These are phyloP conservation scores for Leccinum rimulosum DNA, from an alignment of 768 basidiomycete genomes.

Conservation along the genomic window DNA sequence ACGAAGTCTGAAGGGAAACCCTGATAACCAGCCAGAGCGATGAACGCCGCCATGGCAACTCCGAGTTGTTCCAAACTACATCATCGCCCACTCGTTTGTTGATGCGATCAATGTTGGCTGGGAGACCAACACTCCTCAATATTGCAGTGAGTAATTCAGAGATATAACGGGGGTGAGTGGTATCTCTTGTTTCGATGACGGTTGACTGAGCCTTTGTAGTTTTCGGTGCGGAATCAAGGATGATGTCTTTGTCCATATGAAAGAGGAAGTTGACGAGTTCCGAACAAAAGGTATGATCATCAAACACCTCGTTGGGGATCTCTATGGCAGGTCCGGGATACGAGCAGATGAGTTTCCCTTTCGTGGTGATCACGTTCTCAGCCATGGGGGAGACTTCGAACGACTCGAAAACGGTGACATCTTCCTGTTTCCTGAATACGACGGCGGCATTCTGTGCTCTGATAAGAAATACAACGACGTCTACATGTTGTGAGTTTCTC, in stretches of 20 bases:
- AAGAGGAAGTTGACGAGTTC: conserved; percentile 38
- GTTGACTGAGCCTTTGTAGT: not conserved
- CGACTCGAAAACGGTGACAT: conserved; percentile 27
- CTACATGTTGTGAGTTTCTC: conserved; percentile 20
- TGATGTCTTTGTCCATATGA: conserved; percentile 27
- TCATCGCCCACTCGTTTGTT: conserved; percentile 42
- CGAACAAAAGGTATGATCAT: conserved; percentile 22
- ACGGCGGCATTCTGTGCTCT: not conserved
- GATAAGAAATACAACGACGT: conserved; percentile 21
- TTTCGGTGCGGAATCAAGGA: conserved; percentile 32
- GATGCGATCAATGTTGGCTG: conserved; percentile 24
- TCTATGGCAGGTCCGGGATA: not conserved
- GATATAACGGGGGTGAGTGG: not conserved
- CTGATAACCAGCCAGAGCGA: conserved; percentile 48
- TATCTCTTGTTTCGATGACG: not conserved
- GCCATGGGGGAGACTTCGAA: conserved; percentile 42
- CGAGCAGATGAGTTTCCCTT: not conserved
- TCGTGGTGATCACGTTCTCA: conserved; percentile 1
- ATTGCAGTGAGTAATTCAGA: conserved; percentile 41
- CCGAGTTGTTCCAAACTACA: conserved; percentile 12
- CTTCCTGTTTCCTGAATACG: not conserved
- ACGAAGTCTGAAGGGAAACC: conserved; percentile 40
- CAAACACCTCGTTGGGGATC: not conserved
- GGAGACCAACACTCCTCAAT: conserved; percentile 34
- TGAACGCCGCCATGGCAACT: conserved; percentile 46